Evolutionary conservation across 192 early-diverging fungal species (phyloP).

Genomic region (Dimargaris verticillata): DNA sequence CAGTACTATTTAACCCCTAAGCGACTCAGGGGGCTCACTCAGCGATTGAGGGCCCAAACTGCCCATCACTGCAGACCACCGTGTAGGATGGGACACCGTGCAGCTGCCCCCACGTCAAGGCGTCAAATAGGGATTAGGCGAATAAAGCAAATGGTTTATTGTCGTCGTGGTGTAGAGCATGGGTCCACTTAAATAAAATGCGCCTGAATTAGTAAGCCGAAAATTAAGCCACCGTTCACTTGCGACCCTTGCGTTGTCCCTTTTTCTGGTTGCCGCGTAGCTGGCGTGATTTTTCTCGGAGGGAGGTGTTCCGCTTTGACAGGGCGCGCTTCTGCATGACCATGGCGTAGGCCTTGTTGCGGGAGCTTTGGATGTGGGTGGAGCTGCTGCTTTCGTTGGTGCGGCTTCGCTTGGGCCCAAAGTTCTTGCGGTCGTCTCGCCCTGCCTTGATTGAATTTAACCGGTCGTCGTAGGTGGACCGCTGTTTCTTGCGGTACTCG

Average conservation of each 20-base stretch:
- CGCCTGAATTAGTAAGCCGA: neutral
- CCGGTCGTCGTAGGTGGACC: slow-evolving; percentile 84
- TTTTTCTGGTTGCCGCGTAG: neutral
- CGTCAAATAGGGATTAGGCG: too few relatives aligned
- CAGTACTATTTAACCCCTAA: too few relatives aligned
- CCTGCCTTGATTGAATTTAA: slow-evolving; percentile 74
- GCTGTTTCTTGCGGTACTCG: slow-evolving; percentile 34
- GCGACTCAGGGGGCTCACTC: too few relatives aligned
- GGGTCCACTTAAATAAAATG: too few relatives aligned
- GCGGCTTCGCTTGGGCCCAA: slow-evolving; percentile 70
- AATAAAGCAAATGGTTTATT: too few relatives aligned
- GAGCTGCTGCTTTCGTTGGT: slow-evolving; percentile 46
- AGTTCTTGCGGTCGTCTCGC: slow-evolving; percentile 84
- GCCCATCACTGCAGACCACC: too few relatives aligned
- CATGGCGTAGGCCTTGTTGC: slow-evolving; percentile 91
- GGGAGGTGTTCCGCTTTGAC: slow-evolving; percentile 52
- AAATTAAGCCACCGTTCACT: neutral
- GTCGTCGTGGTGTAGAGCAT: too few relatives aligned
- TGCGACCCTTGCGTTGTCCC: neutral
- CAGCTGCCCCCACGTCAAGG: too few relatives aligned
- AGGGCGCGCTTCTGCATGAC: slow-evolving; percentile 80
- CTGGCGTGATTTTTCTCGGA: slow-evolving; percentile 49
- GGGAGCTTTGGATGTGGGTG: slow-evolving; percentile 86
- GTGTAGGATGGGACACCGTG: too few relatives aligned
- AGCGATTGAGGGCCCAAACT: too few relatives aligned